Percentiles rank a stretch among this genome's conserved stretches.
phyloP scores from a whole-genome alignment of 306 rosid genomes.

The Echinosophora koreensis region DNA sequence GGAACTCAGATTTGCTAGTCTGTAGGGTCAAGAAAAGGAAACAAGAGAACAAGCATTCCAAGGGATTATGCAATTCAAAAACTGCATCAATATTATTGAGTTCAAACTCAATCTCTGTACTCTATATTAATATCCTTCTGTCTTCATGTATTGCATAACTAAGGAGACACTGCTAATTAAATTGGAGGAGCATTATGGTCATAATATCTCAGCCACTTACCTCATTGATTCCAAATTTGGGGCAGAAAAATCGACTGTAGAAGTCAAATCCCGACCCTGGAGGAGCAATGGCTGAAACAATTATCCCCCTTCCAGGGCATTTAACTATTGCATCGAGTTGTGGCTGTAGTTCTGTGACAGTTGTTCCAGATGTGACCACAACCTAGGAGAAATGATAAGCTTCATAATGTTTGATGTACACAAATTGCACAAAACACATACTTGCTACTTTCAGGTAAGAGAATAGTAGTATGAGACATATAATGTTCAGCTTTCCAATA shows the following conservation, averaged over 20 bases:
- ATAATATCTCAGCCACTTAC: conserved; percentile 48
- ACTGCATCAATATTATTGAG: neutral
- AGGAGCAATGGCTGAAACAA: conserved; percentile 67
- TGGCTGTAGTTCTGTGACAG: conserved; percentile 65
- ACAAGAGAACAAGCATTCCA: neutral
- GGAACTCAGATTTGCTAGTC: neutral
- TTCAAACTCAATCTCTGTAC: neutral
- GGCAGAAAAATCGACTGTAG: conserved; percentile 70
- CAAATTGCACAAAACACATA: neutral
- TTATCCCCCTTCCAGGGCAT: conserved; percentile 70
- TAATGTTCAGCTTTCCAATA: neutral
- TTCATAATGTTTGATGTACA: conserved; percentile 30
- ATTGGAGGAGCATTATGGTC: neutral
- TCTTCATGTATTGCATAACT: conserved; percentile 14
- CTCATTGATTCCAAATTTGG: conserved; percentile 73
- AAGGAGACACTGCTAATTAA: neutral
- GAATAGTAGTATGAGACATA: conserved; percentile 17
- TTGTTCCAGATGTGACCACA: conserved; percentile 58
- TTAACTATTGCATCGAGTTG: conserved; percentile 59
- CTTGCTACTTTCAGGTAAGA: conserved; percentile 11
- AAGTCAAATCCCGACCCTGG: conserved; percentile 74
- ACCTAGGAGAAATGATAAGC: conserved; percentile 58
- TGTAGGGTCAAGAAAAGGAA: neutral
- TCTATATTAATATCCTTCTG: neutral
- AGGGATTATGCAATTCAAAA: conserved; percentile 7